These are phyloP conservation scores for Hippophae gyantsensis DNA, from an alignment of 306 rosid species.

Conservation along the genomic window DNA sequence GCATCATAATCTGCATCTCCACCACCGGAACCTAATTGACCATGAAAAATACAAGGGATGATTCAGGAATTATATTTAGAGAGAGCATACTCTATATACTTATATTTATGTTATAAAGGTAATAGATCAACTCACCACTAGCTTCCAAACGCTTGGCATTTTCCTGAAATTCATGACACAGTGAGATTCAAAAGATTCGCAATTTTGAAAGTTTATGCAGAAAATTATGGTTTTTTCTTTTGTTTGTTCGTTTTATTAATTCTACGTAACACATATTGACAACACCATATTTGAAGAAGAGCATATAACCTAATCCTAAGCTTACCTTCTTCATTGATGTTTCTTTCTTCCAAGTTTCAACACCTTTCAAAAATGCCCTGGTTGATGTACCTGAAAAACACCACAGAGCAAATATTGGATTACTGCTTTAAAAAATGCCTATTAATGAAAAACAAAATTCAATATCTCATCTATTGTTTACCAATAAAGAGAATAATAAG, in stretches of 20 bases:
- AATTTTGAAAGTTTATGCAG: not conserved
- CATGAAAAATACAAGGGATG: too few species aligned
- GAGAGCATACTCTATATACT: too few species aligned
- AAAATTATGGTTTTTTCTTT: not conserved
- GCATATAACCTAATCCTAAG: not conserved
- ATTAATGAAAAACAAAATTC: too few species aligned
- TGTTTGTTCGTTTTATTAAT: too few species aligned
- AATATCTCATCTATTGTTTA: too few species aligned
- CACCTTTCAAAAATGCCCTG: slow-evolving; percentile 49
- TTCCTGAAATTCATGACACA: slow-evolving; percentile 30
- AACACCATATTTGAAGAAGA: not conserved
- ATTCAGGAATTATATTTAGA: too few species aligned
- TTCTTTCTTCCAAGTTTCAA: slow-evolving; percentile 68
- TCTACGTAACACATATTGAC: not conserved
- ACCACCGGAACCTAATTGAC: too few species aligned
- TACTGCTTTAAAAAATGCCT: too few species aligned
- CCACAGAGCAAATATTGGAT: not conserved
- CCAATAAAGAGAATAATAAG: too few species aligned
- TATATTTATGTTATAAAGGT: not conserved
- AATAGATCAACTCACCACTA: slow-evolving; percentile 29
- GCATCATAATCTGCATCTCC: too few species aligned
- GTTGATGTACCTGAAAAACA: slow-evolving; percentile 44
- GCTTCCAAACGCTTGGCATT: slow-evolving; percentile 29
- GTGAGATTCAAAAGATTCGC: too few species aligned
- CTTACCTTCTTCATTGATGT: slow-evolving; percentile 48